These are phyloP conservation scores for Termitomyces sp. DNA, from an alignment of 768 basidiomycete species.

Conservation along the genomic window DNA sequence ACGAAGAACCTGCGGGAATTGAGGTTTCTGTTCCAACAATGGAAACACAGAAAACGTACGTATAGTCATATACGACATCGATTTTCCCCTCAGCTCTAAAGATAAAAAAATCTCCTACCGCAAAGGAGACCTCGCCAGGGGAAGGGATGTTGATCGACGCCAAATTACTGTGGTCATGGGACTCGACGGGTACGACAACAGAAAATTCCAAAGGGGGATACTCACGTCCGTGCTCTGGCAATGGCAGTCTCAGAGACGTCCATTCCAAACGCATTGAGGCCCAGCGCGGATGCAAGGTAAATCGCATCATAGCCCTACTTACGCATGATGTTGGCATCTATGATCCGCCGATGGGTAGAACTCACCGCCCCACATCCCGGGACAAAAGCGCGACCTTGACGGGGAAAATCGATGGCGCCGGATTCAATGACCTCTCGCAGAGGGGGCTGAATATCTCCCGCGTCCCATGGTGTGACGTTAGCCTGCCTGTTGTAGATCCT, in stretches of 20 bases:
- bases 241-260: slow-evolving; percentile 60
- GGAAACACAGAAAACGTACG: slow-evolving; percentile 28
- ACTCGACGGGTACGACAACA: too few relatives aligned
- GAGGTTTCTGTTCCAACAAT: background rate
- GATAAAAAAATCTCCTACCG: slow-evolving; percentile 52
- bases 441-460: slow-evolving; percentile 48
- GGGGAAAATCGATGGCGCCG: slow-evolving; percentile 38
- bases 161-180: background rate
- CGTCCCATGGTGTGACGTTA: slow-evolving; percentile 63
- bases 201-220: background rate
- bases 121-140: slow-evolving; percentile 34
- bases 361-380: slow-evolving; percentile 49
- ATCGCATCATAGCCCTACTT: slow-evolving; percentile 60
- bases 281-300: slow-evolving; percentile 48
- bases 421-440: slow-evolving; percentile 48
- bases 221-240: slow-evolving; percentile 37
- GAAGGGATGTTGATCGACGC: slow-evolving; percentile 1
- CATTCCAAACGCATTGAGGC: slow-evolving; percentile 46
- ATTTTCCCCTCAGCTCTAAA: slow-evolving; percentile 36
- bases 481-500: slow-evolving; percentile 34
- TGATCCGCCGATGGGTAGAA: background rate
- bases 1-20: slow-evolving; percentile 60
- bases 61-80: slow-evolving; percentile 68
- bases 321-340: background rate
- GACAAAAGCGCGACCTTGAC: slow-evolving; percentile 30